These are phyloP conservation scores for Aspergillus homomorphus DNA, from an alignment of 495 filamentous ascomycete species.

Conservation along the genomic window DNA sequence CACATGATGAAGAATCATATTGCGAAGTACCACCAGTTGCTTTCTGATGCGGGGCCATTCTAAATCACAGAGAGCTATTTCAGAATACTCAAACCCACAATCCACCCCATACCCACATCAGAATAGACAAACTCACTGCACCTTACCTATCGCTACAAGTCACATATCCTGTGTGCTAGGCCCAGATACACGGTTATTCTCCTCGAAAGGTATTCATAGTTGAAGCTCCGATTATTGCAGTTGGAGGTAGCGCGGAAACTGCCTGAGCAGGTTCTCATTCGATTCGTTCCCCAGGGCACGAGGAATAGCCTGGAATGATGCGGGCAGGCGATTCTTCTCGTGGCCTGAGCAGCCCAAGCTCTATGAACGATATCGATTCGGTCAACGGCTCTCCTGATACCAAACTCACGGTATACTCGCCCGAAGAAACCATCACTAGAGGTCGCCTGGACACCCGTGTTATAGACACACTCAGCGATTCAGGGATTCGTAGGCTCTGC, in stretches of 20 bases:
- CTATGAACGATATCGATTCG: slow-evolving; percentile 53
- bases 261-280: too few relatives aligned
- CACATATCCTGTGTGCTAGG: background rate
- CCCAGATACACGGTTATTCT: background rate
- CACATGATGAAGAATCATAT: background rate
- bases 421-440: slow-evolving; percentile 45
- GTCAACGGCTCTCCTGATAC: slow-evolving; percentile 62
- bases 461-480: slow-evolving; percentile 13
- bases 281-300: too few relatives aligned
- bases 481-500: slow-evolving; percentile 20
- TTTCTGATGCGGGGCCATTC: background rate
- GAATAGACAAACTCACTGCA: background rate
- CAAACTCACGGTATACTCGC: slow-evolving; percentile 60
- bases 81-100: too few relatives aligned
- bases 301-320: too few relatives aligned
- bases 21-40: background rate
- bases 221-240: background rate
- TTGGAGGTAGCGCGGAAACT: background rate
- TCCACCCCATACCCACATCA: background rate
- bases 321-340: slow-evolving; percentile 26
- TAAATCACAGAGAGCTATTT: too few relatives aligned
- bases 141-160: background rate
- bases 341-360: slow-evolving; percentile 51
- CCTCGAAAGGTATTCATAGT: background rate
- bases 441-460: slow-evolving; percentile 17